phyloP scores from a whole-genome alignment of 73 alveolate species.

The Symbiodinium natans region DNA sequence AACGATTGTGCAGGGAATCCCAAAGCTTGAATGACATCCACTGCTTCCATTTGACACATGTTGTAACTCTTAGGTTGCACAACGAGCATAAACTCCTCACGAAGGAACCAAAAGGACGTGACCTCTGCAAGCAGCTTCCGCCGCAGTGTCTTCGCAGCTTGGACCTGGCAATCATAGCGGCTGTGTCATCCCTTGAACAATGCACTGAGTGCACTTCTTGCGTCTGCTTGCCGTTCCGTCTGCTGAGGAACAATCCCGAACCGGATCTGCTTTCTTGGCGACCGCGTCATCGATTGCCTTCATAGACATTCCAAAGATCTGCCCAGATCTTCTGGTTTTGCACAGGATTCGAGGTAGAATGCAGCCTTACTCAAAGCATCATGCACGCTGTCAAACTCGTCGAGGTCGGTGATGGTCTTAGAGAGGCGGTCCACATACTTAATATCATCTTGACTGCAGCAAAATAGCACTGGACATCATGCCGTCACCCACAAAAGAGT shows the following conservation, averaged over 20 bases:
- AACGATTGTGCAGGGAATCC: too few species aligned
- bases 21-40: too few species aligned
- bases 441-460: background rate
- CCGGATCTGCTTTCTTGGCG: slow-evolving; percentile 80
- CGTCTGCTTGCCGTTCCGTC: background rate
- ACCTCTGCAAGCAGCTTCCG: slow-evolving; percentile 80
- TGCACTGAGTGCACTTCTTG: background rate
- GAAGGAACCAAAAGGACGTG: too few species aligned
- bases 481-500: too few species aligned
- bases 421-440: background rate
- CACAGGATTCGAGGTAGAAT: background rate
- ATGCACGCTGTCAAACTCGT: slow-evolving; percentile 82
- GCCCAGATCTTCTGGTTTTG: background rate
- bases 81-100: too few species aligned
- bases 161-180: slow-evolving; percentile 6
- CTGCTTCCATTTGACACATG: too few species aligned
- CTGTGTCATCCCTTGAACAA: background rate
- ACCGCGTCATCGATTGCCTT: slow-evolving; percentile 85
- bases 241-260: slow-evolving; percentile 25
- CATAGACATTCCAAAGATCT: background rate
- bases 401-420: slow-evolving; percentile 85
- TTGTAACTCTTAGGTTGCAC: too few species aligned
- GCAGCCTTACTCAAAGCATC: slow-evolving; percentile 76
- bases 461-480: too few species aligned
- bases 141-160: slow-evolving; percentile 90